phyloP scores from a whole-genome alignment of 2,329 filamentous ascomycete species.

The Penicillium sp. region DNA sequence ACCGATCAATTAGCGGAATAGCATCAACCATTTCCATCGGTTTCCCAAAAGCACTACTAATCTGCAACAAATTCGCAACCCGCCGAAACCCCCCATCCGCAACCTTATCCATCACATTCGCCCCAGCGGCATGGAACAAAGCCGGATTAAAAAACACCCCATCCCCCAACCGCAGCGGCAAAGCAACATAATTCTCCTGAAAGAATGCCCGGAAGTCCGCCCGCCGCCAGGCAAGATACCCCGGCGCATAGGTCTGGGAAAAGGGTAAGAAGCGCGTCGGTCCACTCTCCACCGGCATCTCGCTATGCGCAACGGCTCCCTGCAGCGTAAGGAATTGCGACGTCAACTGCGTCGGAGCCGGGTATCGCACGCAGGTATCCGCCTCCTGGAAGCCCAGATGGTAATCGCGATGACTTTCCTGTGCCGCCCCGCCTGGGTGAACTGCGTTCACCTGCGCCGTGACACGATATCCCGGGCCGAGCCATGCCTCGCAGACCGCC shows the following conservation, averaged over 20 bases:
- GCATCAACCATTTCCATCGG: slow-evolving; percentile 66
- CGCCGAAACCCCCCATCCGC: slow-evolving; percentile 50
- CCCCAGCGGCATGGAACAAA: slow-evolving; percentile 66
- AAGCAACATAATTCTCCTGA: slow-evolving; percentile 54
- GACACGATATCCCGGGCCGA: slow-evolving; percentile 63
- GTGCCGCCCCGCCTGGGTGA: slow-evolving; percentile 60
- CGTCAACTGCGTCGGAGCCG: slow-evolving; percentile 57
- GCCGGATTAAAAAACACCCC: slow-evolving; percentile 68
- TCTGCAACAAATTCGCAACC: slow-evolving; percentile 65
- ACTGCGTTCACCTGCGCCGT: slow-evolving; percentile 68
- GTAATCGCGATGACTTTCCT: slow-evolving; percentile 65
- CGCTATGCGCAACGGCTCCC: slow-evolving; percentile 65
- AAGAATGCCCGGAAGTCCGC: slow-evolving; percentile 61
- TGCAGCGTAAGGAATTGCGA: slow-evolving; percentile 65
- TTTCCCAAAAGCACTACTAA: slow-evolving; percentile 66
- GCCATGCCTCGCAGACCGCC: slow-evolving; percentile 59
- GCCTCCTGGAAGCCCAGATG: slow-evolving; percentile 66
- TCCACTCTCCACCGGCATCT: slow-evolving; percentile 63
- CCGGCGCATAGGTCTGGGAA: slow-evolving; percentile 61
- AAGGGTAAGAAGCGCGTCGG: slow-evolving; percentile 66
- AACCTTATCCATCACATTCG: slow-evolving; percentile 51
- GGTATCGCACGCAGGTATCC: slow-evolving; percentile 52
- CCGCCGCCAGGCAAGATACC: slow-evolving; percentile 62
- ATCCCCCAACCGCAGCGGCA: slow-evolving; percentile 61
- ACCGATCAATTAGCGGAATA: slow-evolving; percentile 54